Conservation (phyloP, 2,329 filamentous ascomycete genomes). For the Leptoxyphium fumago region DNA sequence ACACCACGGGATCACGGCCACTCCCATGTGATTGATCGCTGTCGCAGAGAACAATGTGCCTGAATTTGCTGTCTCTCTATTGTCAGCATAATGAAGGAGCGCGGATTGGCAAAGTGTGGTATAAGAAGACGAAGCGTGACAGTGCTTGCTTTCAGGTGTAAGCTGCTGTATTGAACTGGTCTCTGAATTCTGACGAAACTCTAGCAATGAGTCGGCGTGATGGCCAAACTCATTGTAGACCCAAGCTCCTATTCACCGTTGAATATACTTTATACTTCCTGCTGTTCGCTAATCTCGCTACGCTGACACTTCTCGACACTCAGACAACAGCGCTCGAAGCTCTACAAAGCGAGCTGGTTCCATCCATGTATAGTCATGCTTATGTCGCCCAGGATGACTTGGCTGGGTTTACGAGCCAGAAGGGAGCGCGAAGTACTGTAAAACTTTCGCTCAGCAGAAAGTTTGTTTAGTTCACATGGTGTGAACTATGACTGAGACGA, state of each 20-base stretch:
- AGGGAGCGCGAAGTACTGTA: constrained; percentile 38
- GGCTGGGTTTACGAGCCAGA: constrained; percentile 64
- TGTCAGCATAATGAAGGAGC: too few species aligned
- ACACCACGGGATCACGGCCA: too few species aligned
- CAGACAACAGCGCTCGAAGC: constrained; percentile 31
- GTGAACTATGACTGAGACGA: neutral
- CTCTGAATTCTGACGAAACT: neutral
- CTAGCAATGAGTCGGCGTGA: constrained; percentile 3
- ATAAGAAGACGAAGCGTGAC: too few species aligned
- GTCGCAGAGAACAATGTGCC: too few species aligned
- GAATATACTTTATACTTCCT: constrained; percentile 33
- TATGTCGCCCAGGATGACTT: constrained; percentile 53
- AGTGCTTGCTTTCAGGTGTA: too few species aligned
- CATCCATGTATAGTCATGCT: constrained; percentile 55
- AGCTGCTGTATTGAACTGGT: too few species aligned
- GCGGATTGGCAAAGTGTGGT: too few species aligned
- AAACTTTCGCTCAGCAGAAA: neutral
- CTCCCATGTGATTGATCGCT: too few species aligned
- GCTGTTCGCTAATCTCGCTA: constrained; percentile 20
- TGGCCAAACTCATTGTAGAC: constrained; percentile 29
- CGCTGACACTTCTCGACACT: neutral
- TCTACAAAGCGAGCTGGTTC: constrained; percentile 44
- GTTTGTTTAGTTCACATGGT: neutral
- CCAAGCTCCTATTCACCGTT: constrained; percentile 39
- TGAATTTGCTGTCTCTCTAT: too few species aligned